Percentiles rank a stretch among this genome's conserved stretches.
These are phyloP conservation scores for Phanerodontia chrysosporium DNA, from an alignment of 768 basidiomycete species.

Conservation along the genomic window DNA sequence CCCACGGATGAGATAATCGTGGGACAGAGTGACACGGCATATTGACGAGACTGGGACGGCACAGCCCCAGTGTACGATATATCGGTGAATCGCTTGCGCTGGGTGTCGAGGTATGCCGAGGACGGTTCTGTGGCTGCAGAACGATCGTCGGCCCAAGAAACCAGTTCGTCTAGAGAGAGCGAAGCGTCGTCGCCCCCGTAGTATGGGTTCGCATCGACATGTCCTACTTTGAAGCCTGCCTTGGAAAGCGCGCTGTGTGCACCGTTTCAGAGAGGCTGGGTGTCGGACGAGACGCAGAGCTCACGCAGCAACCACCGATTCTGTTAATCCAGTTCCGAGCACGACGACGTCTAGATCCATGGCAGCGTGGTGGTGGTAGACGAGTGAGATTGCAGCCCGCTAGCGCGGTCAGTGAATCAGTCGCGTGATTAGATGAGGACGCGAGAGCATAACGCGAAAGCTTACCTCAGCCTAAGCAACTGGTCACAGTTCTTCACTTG, in stretches of 20 bases:
- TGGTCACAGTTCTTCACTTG: neutral
- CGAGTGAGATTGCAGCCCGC: neutral
- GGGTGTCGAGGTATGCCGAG: slow-evolving; percentile 21
- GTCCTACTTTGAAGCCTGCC: slow-evolving; percentile 82
- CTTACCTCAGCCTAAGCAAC: neutral
- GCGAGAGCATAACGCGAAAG: neutral
- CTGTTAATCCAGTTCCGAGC: slow-evolving; percentile 75
- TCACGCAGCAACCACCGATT: slow-evolving; percentile 89
- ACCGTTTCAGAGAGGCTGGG: slow-evolving; percentile 7
- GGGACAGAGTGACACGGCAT: slow-evolving; percentile 83
- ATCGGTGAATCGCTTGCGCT: slow-evolving; percentile 34
- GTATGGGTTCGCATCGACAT: slow-evolving; percentile 79
- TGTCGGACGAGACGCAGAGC: slow-evolving; percentile 26
- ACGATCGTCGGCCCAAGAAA: slow-evolving; percentile 55
- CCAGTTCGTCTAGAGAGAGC: slow-evolving; percentile 75
- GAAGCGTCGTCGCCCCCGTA: slow-evolving; percentile 86
- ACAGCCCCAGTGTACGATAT: slow-evolving; percentile 42
- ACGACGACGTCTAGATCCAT: slow-evolving; percentile 65
- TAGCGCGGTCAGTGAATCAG: neutral
- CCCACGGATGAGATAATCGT: slow-evolving; percentile 78
- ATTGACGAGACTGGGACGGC: slow-evolving; percentile 58
- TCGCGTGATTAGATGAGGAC: neutral
- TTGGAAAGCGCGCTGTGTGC: slow-evolving; percentile 76
- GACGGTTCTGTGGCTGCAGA: slow-evolving; percentile 13
- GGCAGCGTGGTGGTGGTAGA: neutral